Evolutionary conservation across 768 basidiomycete genomes (phyloP).

Genomic region (Phaeotremella fagi): DNA sequence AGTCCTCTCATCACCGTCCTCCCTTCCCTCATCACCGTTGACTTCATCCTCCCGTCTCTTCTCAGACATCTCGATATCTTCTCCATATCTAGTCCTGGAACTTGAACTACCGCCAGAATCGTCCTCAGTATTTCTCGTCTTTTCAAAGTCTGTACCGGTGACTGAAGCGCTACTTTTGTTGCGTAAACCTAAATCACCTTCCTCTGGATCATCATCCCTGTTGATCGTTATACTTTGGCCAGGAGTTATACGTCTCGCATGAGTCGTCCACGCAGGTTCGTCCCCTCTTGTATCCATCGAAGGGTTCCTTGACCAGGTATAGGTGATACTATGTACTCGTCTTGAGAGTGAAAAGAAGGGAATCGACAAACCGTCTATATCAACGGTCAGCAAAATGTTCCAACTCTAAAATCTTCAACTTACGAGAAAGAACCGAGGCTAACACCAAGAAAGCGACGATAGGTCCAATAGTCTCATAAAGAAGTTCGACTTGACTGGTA

Average conservation of each 20-base stretch:
- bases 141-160: background rate
- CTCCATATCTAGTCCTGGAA: conserved; percentile 20
- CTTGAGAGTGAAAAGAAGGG: conserved; percentile 88
- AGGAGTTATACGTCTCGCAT: conserved; percentile 64
- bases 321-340: conserved; percentile 81
- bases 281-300: conserved; percentile 49
- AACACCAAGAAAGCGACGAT: conserved; percentile 94
- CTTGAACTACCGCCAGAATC: conserved; percentile 41
- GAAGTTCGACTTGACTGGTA: conserved; percentile 58
- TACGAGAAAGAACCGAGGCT: conserved; percentile 65
- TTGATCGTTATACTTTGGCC: conserved; percentile 81
- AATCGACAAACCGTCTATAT: conserved; percentile 74
- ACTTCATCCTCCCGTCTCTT: conserved; percentile 12
- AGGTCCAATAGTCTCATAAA: conserved; percentile 77
- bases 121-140: conserved; percentile 16
- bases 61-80: conserved; percentile 29
- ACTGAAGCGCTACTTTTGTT: background rate
- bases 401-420: conserved; percentile 6
- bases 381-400: background rate
- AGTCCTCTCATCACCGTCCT: conserved; percentile 20
- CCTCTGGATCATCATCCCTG: conserved; percentile 58
- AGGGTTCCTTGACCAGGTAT: conserved; percentile 82
- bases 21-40: conserved; percentile 15
- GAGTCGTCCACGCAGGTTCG: conserved; percentile 77
- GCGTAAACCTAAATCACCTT: conserved; percentile 55